phyloP scores from a whole-genome alignment of 73 alveolate genomes.

The Tetrahymena malaccensis region DNA sequence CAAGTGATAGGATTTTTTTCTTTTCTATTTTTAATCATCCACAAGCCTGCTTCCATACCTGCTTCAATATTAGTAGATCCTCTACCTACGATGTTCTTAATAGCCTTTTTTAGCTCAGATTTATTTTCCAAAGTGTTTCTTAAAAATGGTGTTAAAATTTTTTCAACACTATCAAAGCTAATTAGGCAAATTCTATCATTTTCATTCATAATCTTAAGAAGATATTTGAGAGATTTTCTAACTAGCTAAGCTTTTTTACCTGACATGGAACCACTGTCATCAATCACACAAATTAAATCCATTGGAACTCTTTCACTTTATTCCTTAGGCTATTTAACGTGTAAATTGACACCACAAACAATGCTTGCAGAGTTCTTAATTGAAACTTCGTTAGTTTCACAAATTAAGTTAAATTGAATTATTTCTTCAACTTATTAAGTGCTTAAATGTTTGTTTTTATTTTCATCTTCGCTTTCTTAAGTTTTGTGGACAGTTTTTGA shows the following conservation, averaged over 20 bases:
- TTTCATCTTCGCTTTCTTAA: neutral
- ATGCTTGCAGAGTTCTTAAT: neutral
- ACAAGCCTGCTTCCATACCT: constrained; percentile 32
- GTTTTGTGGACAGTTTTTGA: neutral
- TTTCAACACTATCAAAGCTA: neutral
- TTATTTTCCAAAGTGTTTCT: constrained; percentile 17
- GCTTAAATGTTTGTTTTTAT: neutral
- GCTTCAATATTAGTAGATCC: constrained; percentile 24
- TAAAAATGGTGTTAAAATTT: neutral
- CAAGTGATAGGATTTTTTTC: constrained; percentile 51
- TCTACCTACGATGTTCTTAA: neutral
- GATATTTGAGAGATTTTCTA: neutral
- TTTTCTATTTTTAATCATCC: constrained; percentile 49
- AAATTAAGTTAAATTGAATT: neutral
- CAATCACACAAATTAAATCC: neutral
- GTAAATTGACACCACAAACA: neutral
- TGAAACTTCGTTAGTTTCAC: neutral
- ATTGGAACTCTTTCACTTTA: neutral
- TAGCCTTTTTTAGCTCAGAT: neutral
- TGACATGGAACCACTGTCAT: neutral
- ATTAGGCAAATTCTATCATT: neutral
- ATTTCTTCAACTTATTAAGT: neutral
- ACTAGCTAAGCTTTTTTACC: neutral
- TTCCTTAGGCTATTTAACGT: neutral
- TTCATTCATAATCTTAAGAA: neutral